Evolutionary conservation across 768 basidiomycete genomes (phyloP).

Genomic region (Lentinus brumalis): DNA sequence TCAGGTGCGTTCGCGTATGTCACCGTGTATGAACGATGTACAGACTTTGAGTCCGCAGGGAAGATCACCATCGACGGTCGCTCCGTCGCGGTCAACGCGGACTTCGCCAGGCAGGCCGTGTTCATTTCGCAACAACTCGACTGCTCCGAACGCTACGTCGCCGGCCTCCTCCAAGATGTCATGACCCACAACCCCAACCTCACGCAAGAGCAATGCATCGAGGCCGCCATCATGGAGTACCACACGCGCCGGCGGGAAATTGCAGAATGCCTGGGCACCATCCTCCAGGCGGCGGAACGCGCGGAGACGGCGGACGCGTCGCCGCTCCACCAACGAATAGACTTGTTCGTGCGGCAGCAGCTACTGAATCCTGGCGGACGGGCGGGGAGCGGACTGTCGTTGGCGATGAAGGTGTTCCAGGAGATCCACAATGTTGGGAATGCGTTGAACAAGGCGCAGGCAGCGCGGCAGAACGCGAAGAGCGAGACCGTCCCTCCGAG

Average conservation of each 20-base stretch:
- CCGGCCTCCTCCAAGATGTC: conserved; percentile 65
- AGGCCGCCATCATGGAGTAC: conserved; percentile 65
- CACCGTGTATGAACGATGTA: background rate
- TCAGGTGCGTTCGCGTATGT: conserved; percentile 44
- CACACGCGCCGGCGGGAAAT: conserved; percentile 71
- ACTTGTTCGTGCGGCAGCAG: conserved; percentile 56
- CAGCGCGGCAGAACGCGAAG: conserved; percentile 62
- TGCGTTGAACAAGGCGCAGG: conserved; percentile 54
- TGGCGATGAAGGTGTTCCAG: conserved; percentile 59
- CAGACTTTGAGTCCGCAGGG: conserved; percentile 42
- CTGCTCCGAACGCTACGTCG: conserved; percentile 81
- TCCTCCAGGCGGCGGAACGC: conserved; percentile 64
- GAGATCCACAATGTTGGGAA: conserved; percentile 63
- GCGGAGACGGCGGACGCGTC: conserved; percentile 47
- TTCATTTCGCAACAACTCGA: conserved; percentile 82
- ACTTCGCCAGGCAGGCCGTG: conserved; percentile 76
- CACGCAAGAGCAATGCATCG: conserved; percentile 55
- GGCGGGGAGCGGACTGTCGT: conserved; percentile 40
- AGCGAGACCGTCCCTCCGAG: conserved; percentile 58
- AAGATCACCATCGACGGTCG: conserved; percentile 64
- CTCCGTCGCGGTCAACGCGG: conserved; percentile 71
- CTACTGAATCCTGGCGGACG: conserved; percentile 45
- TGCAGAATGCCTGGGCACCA: conserved; percentile 67
- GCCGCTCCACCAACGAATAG: conserved; percentile 52
- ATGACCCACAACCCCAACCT: conserved; percentile 69